Base-by-base conservation (phyloP, 2,329 filamentous ascomycete species). In the Pseudocercospora macadamiae region DNA sequence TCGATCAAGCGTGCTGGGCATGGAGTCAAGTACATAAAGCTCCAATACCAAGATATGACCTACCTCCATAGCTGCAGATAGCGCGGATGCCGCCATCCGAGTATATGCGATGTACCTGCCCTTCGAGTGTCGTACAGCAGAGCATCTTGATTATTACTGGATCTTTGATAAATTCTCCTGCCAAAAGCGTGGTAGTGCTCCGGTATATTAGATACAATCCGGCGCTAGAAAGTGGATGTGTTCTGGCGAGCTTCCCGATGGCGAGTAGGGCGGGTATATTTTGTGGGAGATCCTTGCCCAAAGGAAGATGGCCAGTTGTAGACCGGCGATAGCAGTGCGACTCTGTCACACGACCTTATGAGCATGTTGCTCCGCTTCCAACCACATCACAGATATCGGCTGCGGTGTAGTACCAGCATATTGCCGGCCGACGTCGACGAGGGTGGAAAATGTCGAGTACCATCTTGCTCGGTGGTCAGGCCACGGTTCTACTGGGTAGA, bases 21-120 rank as follows among this genome's bases (percentile, higher is more conserved):
- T 26, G 42, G 16, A 21, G 21, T 47, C 42, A 47, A 47, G 42
- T 14, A 47, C 16, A 47, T 47, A 26, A 47, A 47, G 42, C 42
- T 47, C 19, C 4, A 23, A 19, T 28, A n/a, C 42, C 23, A 47
- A 47, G 42, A 23, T 14, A 25, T 26, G 42, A 28, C 42, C 42
- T 4, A 47, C 19, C n/a, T n/a, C n/a, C 42, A 47, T 9, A 28
- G 42, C 42, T 47, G 42, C 42, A 47, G 23, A 28, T 47, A 28
- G 42, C 42, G 26, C 42, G 42, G 42, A 47, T 47, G 42, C 42
- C 4, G 26, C 26, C 42, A 47, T 47, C 42, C 42, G 42, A 32
- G 23, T 42, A 21, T 42, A 42, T 19, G 37, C 42, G 23, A 23
- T 16, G 42, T 47, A 21, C 21, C 19, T 47, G 21, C 23, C 42